A percentile compares a stretch with the other conserved stretches of the same genome.
These are phyloP conservation scores for Pouteria campechiana DNA, from an alignment of 179 eudicot genomes.

Conservation along the genomic window DNA sequence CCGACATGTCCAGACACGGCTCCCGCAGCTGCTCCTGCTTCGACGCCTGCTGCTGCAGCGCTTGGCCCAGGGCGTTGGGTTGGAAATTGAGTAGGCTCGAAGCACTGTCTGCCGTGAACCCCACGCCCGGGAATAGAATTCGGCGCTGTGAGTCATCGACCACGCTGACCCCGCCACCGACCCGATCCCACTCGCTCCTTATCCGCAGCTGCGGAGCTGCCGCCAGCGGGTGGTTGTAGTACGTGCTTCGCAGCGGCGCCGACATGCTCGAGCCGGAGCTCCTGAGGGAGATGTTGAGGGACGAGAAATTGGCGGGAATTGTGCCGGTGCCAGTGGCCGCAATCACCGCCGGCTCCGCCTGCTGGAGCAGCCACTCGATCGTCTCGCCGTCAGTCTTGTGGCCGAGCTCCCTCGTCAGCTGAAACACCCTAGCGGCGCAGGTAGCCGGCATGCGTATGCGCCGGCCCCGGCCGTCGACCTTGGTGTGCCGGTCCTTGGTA, in stretches of 20 bases:
- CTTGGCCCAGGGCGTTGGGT: constrained; percentile 13
- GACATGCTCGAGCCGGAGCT: constrained; percentile 46
- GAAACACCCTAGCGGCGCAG: constrained; percentile 48
- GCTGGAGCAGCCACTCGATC: constrained; percentile 46
- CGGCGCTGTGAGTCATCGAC: constrained; percentile 4
- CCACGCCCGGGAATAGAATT: constrained; percentile 20
- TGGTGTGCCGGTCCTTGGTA: constrained; percentile 31
- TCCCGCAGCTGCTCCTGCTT: constrained; percentile 19
- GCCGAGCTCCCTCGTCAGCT: constrained; percentile 39
- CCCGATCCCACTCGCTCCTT: constrained; percentile 1
- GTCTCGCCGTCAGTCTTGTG: constrained; percentile 46
- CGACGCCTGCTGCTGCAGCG: constrained; percentile 18
- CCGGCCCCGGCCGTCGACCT: constrained; percentile 29
- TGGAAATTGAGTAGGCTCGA: constrained; percentile 22
- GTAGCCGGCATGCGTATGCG: constrained; percentile 45
- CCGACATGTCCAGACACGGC: constrained; percentile 12
- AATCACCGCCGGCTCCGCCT: constrained; percentile 40
- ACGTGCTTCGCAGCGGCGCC: constrained; percentile 23
- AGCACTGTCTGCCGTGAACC: constrained; percentile 11
- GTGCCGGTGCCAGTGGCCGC: constrained; percentile 51
- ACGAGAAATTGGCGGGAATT: constrained; percentile 36
- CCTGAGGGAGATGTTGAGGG: constrained; percentile 36
- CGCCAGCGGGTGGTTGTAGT: constrained; percentile 22
- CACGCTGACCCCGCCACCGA: too few relatives aligned
- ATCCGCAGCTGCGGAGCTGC: constrained; percentile 8